Base-by-base conservation (phyloP, 164 flowering plant species). In the Platanus orientalis region DNA sequence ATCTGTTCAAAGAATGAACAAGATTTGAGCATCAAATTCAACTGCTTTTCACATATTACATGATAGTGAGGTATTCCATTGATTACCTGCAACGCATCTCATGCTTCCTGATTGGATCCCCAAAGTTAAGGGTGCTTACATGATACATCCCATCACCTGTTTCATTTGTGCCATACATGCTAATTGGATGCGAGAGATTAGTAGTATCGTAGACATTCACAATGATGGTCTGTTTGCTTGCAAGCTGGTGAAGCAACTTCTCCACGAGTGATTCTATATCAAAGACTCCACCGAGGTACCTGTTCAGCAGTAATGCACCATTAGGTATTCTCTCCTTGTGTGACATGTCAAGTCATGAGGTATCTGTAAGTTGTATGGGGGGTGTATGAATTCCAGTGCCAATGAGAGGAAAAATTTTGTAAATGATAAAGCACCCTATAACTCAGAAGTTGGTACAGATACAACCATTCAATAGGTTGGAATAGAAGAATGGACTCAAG, bases 81-180 rank as follows among this genome's bases (percentile, higher is more conserved):
- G 12, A 36, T 74, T 67, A 87, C 97, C 98, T 87, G 96, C 98
- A 94, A 28, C 69, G 89, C 99, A 94, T 94, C 78, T 91, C 97
- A 73, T 94, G 96, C 74, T 78, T 89, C 70, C 95, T 81, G 53
- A 71, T 75, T n/a, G 99, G 99, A 65, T 94, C 99, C 39, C 96
- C 97, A 75, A 94, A 91, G 71, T 83, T 85, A 26, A 91, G 87
- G 49, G 66, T 11, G 74, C 97, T 91, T 42, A 82, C 68, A 69
- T 68, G 85, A 71, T 65, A 57, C 70, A 84, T 75, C 14, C 73
- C 77, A 64, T 80, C 81, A 42, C 68, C 76, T 1, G 74, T 72
- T 17, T 63, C 78, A 73, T 78, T 71, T 57, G 80, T 76, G 52
- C 97, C 94, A 70, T 92, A 92, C 97, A 92, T 92, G 76, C 89